These are phyloP conservation scores for Plectosphaerella cucumerina DNA, from an alignment of 2,329 filamentous ascomycete genomes.

Conservation along the genomic window DNA sequence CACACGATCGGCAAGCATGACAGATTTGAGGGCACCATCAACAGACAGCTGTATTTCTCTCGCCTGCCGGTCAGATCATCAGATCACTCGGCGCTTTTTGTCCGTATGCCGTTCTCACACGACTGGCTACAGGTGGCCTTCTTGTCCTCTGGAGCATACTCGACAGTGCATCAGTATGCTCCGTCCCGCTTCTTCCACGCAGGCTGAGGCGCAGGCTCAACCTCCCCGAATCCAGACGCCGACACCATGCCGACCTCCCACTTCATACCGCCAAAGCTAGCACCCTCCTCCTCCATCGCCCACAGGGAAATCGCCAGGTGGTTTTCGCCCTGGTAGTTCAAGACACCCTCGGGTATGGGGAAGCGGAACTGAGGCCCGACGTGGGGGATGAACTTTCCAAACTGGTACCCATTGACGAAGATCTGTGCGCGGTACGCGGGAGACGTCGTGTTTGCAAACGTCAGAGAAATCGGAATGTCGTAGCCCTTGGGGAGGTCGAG, in stretches of 20 bases:
- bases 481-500: constrained; percentile 48
- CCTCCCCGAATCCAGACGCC: constrained; percentile 35
- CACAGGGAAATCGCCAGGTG: constrained; percentile 63
- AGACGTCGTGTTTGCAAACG: constrained; percentile 39
- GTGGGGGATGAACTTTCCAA: constrained; percentile 50
- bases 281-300: constrained; percentile 52
- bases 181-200: constrained; percentile 36
- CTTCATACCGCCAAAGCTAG: constrained; percentile 23
- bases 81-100: no score
- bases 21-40: no score
- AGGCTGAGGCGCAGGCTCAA: constrained; percentile 36
- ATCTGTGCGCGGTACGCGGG: constrained; percentile 52
- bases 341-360: constrained; percentile 63
- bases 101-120: no score
- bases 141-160: no score
- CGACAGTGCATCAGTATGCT: no score
- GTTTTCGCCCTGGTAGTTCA: constrained; percentile 64
- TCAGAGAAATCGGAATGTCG: constrained; percentile 53
- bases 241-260: constrained; percentile 37
- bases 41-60: no score
- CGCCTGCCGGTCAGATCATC: no score
- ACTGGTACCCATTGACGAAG: constrained; percentile 70
- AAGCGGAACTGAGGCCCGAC: constrained; percentile 65
- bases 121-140: no score
- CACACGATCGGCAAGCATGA: no score